phyloP scores from a whole-genome alignment of 2,329 filamentous ascomycete species.

The Penicillium hesseltinei region DNA sequence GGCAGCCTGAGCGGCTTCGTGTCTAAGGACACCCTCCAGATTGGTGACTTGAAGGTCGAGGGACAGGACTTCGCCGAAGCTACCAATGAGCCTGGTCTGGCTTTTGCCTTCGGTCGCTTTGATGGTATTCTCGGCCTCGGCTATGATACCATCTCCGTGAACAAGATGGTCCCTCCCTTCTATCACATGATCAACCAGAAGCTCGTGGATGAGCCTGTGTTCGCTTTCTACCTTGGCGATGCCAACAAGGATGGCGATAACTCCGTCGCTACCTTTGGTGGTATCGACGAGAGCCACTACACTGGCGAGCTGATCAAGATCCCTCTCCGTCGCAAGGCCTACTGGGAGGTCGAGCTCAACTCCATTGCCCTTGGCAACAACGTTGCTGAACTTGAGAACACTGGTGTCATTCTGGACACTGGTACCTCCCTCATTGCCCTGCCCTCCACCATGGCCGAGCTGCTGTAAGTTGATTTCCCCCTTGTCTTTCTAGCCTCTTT shows the following conservation, averaged over 20 bases:
- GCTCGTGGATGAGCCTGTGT: slow-evolving; percentile 86
- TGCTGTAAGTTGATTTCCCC: slow-evolving; percentile 57
- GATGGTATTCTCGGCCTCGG: slow-evolving; percentile 95
- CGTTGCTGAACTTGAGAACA: slow-evolving; percentile 85
- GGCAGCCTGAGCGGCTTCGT: slow-evolving; percentile 91
- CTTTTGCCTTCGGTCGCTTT: slow-evolving; percentile 96
- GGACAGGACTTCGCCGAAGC: slow-evolving; percentile 94
- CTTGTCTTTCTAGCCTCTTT: not conserved
- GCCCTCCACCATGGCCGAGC: slow-evolving; percentile 84
- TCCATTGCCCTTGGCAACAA: slow-evolving; percentile 84
- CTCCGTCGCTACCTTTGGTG: slow-evolving; percentile 88
- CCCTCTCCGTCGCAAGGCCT: slow-evolving; percentile 94
- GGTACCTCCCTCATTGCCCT: slow-evolving; percentile 97
- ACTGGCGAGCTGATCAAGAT: slow-evolving; percentile 88
- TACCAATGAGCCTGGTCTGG: slow-evolving; percentile 89
- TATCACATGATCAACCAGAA: slow-evolving; percentile 93
- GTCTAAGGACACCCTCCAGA: slow-evolving; percentile 80
- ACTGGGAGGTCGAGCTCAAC: slow-evolving; percentile 98
- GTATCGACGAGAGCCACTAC: slow-evolving; percentile 77
- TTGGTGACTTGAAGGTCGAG: slow-evolving; percentile 86
- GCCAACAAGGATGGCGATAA: slow-evolving; percentile 67
- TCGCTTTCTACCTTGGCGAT: slow-evolving; percentile 91
- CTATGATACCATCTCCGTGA: slow-evolving; percentile 95
- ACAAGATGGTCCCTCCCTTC: slow-evolving; percentile 90
- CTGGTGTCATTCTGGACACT: slow-evolving; percentile 95